Evolutionary conservation across 2,329 filamentous ascomycete genomes (phyloP), one percentile per base, ranked within the genome.

Genomic region (Davidsoniella neocaledoniae): DNA sequence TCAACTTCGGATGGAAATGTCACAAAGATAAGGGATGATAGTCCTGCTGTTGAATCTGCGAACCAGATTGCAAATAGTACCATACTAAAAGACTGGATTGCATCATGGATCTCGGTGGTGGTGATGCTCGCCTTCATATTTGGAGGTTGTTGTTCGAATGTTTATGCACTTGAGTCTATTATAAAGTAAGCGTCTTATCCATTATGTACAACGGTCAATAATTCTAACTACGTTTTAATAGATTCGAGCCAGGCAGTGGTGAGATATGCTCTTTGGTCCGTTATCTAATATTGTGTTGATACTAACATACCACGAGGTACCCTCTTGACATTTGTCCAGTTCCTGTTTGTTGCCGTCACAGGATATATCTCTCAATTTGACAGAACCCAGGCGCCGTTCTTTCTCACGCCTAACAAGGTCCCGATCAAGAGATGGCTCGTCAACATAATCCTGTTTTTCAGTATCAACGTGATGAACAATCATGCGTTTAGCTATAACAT

Each of bases 401-500:
- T 85, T 59, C 64, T 96, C 42, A 77, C 76, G 51, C 76, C 76
- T 16, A 87, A 88, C 56, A 79, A 77, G 47, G 86, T 96, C 3
- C 91, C 91, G 0, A 69, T 96, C 49, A 73, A 73, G 44, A 83
- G 86, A 61, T 96, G 91, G 88, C 61, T 85, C 46, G 71, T 90
- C 59, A 95, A 94, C 61, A 94, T 94, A 40, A 69, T 83, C 3
- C 76, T 95, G 57, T 96, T 96, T 66, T 91, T 94, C 63, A 76
- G 76, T 54, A 91, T 98, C 66, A 98, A 96, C 59, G 78, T 96
- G 52, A 68, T 98, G 60, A 98, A 98, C 67, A 98, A 98, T 59
- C 90, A 90, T 70, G 91, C 90, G 5, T 98, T 98, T 64, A 88
- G 86, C 55, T 98, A 95, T 67, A 81, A 87, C 58, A 96, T 98